Evolutionary conservation across 139 green algal species (phyloP), one percentile per base, ranked within the genome.

Genomic region (Gonium pectorale): DNA sequence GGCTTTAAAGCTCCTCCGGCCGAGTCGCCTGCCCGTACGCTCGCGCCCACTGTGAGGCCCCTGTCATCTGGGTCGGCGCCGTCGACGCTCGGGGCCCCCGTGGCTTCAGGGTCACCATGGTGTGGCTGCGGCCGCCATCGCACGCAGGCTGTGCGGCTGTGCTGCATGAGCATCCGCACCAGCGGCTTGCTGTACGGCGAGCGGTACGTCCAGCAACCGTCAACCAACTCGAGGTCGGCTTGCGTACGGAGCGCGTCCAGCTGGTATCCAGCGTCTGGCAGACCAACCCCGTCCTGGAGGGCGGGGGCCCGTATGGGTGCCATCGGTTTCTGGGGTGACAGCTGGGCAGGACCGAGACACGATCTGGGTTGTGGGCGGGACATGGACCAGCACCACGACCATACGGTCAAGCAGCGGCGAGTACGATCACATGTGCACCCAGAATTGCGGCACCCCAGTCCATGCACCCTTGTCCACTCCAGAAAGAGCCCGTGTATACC

Each of bases 241-340:
- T 81, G 54, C 22, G 54, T 51, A 27, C 73, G 73, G 11, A 81
- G 73, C 51, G 11, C 24, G 73, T 81, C 73, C 11, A 81, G 56
- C n/a, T n/a, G n/a, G n/a, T n/a, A n/a, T n/a, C n/a, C n/a, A 26
- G 38, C 46, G 46, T 79, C 64, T 46, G 46, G 22, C 62, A 68
- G 46, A 41, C n/a, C 24, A 26, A 17, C 49, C 49, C 49, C 17
- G 49, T 26, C 13, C 13, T 13, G 49, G 49, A 56, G 17, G 49
- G 49, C 13, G 49, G 17, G 17, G 49, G 49, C 13, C 13, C 49
- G 13, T 26, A 56, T n/a, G n/a, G n/a, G n/a, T n/a, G n/a, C n/a
- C n/a, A n/a, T n/a, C n/a, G n/a, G n/a, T n/a, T n/a, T n/a, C n/a
- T n/a, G n/a, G n/a, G n/a, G n/a, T n/a, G n/a, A 17, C 49, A 56